Evolutionary conservation across 176 grass and related monocot genomes (phyloP).

Genomic region (Oryza australiensis): DNA sequence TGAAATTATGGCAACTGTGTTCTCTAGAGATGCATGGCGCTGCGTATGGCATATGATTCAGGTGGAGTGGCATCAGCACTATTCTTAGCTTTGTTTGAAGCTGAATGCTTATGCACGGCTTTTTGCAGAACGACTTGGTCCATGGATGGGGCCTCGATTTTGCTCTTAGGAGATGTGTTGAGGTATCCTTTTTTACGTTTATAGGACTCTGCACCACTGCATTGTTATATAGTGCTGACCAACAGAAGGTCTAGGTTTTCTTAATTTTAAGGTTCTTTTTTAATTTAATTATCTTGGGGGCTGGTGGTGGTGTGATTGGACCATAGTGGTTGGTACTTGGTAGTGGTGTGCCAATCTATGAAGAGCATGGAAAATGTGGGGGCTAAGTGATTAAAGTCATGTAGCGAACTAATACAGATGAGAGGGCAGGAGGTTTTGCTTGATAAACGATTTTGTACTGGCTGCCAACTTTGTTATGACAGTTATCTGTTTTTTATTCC

Average conservation of each 20-base stretch:
- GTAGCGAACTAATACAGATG: background rate
- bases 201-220: background rate
- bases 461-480: background rate
- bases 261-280: background rate
- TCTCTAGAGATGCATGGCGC: constrained; percentile 83
- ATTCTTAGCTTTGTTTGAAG: constrained; percentile 22
- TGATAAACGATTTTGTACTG: background rate
- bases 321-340: too few species aligned
- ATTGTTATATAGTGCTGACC: background rate
- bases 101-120: constrained; percentile 19
- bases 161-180: constrained; percentile 90
- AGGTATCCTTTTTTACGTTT: constrained; percentile 43
- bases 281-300: too few species aligned
- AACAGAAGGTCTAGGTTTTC: background rate
- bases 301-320: too few species aligned
- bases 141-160: constrained; percentile 95
- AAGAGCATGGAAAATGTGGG: background rate
- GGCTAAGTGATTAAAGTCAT: background rate
- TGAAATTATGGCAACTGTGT: constrained; percentile 89
- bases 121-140: constrained; percentile 84
- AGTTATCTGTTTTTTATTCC: background rate
- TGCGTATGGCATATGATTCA: constrained; percentile 99
- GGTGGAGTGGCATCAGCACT: constrained; percentile 24
- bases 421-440: background rate
- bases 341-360: background rate